Evolutionary conservation across 306 rosid species (phyloP).

Genomic region (Sindora glabra): DNA sequence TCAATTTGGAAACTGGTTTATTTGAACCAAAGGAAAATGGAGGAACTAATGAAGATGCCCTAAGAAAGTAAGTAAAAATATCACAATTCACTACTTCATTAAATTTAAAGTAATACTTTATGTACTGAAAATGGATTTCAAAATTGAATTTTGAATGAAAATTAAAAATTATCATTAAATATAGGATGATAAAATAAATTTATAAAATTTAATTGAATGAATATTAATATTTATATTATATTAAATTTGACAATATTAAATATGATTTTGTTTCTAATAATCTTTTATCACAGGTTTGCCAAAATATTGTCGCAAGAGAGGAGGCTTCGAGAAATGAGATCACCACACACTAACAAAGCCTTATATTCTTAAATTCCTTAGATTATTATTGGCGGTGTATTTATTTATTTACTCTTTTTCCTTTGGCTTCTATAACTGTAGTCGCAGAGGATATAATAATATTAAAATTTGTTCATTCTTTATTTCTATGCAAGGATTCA

Average conservation of each 20-base stretch:
- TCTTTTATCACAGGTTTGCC: conserved; percentile 40
- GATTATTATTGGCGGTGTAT: too few relatives aligned
- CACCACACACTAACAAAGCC: conserved; percentile 28
- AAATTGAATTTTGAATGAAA: too few relatives aligned
- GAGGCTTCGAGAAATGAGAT: conserved; percentile 31
- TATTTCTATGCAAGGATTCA: too few relatives aligned
- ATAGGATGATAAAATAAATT: too few relatives aligned
- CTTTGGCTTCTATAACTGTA: too few relatives aligned
- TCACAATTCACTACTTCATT: too few relatives aligned
- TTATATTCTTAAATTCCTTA: too few relatives aligned
- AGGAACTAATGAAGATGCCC: conserved; percentile 46
- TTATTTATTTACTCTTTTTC: too few relatives aligned
- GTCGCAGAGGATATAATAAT: too few relatives aligned
- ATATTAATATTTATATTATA: neutral
- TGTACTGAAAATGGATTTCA: too few relatives aligned
- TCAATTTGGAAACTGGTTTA: conserved; percentile 37
- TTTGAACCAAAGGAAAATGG: conserved; percentile 7
- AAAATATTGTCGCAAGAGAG: conserved; percentile 41
- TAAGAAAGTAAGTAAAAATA: conserved; percentile 29
- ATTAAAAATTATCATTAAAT: too few relatives aligned
- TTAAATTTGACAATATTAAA: neutral
- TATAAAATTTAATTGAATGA: neutral
- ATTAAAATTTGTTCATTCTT: too few relatives aligned
- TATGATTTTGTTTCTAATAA: neutral
- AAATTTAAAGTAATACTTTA: neutral